Evolutionary conservation across 1,284 basidiomycete genomes (phyloP).

Genomic region (Ceratobasidium sp.): DNA sequence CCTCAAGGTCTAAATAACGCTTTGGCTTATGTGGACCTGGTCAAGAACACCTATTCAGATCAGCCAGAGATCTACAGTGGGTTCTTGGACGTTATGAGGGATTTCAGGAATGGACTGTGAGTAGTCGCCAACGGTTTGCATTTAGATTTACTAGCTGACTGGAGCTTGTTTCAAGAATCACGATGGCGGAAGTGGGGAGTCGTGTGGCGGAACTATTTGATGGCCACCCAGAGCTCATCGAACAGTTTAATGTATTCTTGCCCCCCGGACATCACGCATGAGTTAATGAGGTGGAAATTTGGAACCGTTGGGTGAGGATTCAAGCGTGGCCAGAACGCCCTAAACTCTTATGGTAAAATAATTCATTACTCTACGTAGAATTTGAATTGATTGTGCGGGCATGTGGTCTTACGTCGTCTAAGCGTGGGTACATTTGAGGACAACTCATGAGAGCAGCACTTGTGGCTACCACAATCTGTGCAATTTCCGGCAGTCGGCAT

Average conservation of each 20-base stretch:
- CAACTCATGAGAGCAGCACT: too few relatives aligned
- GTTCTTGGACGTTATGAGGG: conserved; percentile 98
- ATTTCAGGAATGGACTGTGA: conserved; percentile 92
- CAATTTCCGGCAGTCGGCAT: too few relatives aligned
- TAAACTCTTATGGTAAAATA: too few relatives aligned
- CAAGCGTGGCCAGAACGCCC: too few relatives aligned
- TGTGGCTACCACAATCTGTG: too few relatives aligned
- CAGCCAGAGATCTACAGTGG: conserved; percentile 94
- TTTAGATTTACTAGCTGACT: conserved; percentile 9
- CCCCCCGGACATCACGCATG: conserved; percentile 96
- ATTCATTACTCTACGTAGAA: too few relatives aligned
- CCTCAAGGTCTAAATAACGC: conserved; percentile 78
- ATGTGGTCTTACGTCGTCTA: too few relatives aligned
- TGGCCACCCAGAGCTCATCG: conserved; percentile 91
- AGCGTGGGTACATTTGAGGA: too few relatives aligned
- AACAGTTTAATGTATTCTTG: conserved; percentile 98
- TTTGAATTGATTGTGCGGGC: too few relatives aligned
- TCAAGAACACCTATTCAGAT: conserved; percentile 89
- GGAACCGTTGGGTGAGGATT: too few relatives aligned
- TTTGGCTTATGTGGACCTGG: conserved; percentile 93
- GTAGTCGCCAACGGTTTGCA: conserved; percentile 54
- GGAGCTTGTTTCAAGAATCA: conserved; percentile 74
- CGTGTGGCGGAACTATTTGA: conserved; percentile 94
- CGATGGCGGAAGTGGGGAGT: conserved; percentile 96
- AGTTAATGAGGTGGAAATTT: too few relatives aligned